Base-by-base conservation (phyloP, 805 yeast species). In the Starmera pachycereana region DNA sequence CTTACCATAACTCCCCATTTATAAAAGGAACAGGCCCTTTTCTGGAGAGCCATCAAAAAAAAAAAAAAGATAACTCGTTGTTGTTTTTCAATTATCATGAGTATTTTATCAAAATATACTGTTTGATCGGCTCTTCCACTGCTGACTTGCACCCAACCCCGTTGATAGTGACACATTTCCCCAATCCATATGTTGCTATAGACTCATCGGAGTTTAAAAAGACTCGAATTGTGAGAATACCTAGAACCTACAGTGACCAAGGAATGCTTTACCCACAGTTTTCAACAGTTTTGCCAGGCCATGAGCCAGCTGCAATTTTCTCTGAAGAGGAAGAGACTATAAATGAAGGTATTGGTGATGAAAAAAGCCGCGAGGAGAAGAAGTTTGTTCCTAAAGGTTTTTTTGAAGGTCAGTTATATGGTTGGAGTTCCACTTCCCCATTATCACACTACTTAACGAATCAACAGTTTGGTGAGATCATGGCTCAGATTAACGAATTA, bases 1-100 rank as follows among this genome's bases (percentile, higher is more conserved):
- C 6, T 22, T 2, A 22, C 27, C 9, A 22, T 22, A 22, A 22
- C 5, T 7, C 27, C 27, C 27, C 49, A 8, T 32, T 37, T 5
- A 46, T 41, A 38, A 45, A 54, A 39, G 48, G 48, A 7, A 44
- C 48, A 16, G 40, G 32, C 2, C 22, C 32, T 12, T 32, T 12
- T 19, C 33, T n/a, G 33, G 16, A 32, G 29, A 35, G 35, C 57
- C 54, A 27, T 65, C 59, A 8, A 12, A 16, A 32, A 39, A 37
- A 13, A 40, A 37, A 18, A 25, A 22, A 44, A 43, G 40, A n/a
- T 37, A 36, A 4, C 44, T 38, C 33, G 30, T 56, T 67, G 0
- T 40, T 63, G 10, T 79, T 76, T 53, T 81, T 78, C 68, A 81
- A 82, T 53, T 80, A 78, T 49, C 86, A 81, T 51, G 89, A 81